Percentiles rank a stretch among this genome's conserved stretches.
These are phyloP conservation scores for Rhodotorula sp. DNA, from an alignment of 1,284 basidiomycete genomes.

Conservation along the genomic window DNA sequence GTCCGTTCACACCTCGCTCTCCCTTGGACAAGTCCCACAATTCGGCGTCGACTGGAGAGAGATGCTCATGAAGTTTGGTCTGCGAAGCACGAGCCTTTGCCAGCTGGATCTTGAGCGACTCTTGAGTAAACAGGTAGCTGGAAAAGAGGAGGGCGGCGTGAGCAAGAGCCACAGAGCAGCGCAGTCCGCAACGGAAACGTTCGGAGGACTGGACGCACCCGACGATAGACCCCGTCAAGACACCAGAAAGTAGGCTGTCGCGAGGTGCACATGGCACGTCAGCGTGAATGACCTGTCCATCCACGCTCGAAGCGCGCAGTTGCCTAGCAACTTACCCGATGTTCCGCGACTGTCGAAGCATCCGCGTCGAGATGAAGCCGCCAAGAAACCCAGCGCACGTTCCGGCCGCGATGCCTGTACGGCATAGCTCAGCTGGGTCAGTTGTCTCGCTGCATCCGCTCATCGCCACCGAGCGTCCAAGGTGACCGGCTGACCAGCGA, in stretches of 20 bases:
- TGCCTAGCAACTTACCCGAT: conserved; percentile 2
- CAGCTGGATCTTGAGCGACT: conserved; percentile 31
- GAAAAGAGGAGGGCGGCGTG: neutral
- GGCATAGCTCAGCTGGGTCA: too few relatives aligned
- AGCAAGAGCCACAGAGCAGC: neutral
- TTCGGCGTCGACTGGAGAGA: neutral
- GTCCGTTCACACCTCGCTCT: conserved; percentile 41
- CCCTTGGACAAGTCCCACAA: conserved; percentile 14
- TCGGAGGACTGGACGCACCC: neutral
- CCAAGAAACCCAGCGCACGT: conserved; percentile 33
- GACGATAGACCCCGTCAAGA: conserved; percentile 11
- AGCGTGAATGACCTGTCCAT: neutral
- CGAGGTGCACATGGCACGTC: neutral
- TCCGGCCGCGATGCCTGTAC: conserved; percentile 22
- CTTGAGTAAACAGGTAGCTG: conserved; percentile 36
- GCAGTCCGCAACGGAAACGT: too few relatives aligned
- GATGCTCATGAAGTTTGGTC: conserved; percentile 1
- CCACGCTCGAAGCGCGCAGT: too few relatives aligned
- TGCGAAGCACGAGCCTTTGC: conserved; percentile 17
- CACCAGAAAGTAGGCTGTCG: conserved; percentile 1
- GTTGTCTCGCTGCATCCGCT: too few relatives aligned
- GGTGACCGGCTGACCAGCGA: neutral
- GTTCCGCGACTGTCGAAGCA: conserved; percentile 30
- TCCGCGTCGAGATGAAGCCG: conserved; percentile 16
- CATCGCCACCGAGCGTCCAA: too few relatives aligned